Conservation (phyloP, 1,284 basidiomycete genomes). For the Boletus calvinii region DNA sequence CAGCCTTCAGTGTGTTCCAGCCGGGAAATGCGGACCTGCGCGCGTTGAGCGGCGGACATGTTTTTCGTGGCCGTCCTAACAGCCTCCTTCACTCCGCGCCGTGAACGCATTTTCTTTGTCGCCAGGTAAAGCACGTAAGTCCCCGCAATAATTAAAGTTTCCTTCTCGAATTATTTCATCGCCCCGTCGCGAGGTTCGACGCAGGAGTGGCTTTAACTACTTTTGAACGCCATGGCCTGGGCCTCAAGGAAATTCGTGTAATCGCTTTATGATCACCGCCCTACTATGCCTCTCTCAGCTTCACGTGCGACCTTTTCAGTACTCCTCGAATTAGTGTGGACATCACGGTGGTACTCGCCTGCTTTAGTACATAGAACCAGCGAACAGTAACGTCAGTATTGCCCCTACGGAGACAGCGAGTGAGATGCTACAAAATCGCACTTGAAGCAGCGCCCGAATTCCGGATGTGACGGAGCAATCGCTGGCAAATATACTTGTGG, state of each 20-base stretch:
- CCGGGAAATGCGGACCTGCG: constrained; percentile 26
- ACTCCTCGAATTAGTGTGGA: neutral
- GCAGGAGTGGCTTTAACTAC: neutral
- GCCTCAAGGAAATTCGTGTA: constrained; percentile 2
- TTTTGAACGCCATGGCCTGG: neutral
- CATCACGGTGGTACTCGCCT: neutral
- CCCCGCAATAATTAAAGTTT: constrained; percentile 11
- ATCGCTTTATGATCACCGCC: constrained; percentile 18
- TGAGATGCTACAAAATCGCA: constrained; percentile 2
- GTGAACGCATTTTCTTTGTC: constrained; percentile 17
- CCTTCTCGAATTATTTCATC: constrained; percentile 17
- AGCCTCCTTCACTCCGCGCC: constrained; percentile 24
- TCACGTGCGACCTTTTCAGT: too few species aligned
- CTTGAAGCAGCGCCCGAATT: constrained; percentile 3
- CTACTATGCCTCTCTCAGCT: neutral
- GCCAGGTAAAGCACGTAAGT: constrained; percentile 28
- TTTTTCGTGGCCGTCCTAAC: constrained; percentile 14
- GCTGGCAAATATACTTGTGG: too few species aligned
- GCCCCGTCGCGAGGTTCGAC: constrained; percentile 6
- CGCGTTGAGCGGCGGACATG: constrained; percentile 28
- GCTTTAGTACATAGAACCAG: neutral
- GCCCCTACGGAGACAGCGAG: neutral
- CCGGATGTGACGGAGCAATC: too few species aligned
- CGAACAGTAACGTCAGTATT: neutral
- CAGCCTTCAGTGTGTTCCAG: neutral